Conservation (phyloP, 2,329 filamentous ascomycete genomes). For the Tolypocladium sp. region DNA sequence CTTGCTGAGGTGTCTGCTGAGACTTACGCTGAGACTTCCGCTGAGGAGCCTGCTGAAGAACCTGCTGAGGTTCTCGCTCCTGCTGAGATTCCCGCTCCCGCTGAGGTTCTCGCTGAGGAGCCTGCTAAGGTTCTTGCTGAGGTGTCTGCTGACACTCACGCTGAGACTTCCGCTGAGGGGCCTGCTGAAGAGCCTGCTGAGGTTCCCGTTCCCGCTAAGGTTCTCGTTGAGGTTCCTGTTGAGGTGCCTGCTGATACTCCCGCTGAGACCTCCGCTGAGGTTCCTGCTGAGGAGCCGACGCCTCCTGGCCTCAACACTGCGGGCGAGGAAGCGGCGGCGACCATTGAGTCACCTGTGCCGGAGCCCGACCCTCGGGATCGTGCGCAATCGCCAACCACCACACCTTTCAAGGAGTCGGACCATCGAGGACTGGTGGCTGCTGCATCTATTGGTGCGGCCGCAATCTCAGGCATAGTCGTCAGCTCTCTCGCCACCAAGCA, state of each 20-base stretch:
- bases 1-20: background rate
- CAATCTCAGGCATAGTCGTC: background rate
- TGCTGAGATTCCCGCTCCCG: background rate
- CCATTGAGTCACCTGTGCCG: background rate
- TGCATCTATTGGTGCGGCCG: background rate
- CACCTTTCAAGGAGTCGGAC: background rate
- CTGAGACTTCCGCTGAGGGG: no score
- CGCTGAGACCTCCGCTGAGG: conserved; percentile 3
- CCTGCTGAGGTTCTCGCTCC: background rate
- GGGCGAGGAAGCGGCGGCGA: background rate
- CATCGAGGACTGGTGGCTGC: background rate
- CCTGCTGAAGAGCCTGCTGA: background rate
- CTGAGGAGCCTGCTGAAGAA: background rate
- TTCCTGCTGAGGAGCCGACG: background rate
- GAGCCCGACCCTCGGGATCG: background rate
- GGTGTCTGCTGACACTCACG: no score
- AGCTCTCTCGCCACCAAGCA: background rate
- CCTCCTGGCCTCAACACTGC: background rate
- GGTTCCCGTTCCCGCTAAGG: background rate
- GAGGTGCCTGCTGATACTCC: background rate
- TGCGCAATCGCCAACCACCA: background rate
- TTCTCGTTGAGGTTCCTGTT: conserved; percentile 2
- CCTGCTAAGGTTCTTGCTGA: background rate
- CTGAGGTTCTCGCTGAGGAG: background rate
- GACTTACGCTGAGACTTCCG: background rate